These are phyloP conservation scores for Cyamopsis tetragonoloba DNA, from an alignment of 306 rosid genomes.

Conservation along the genomic window DNA sequence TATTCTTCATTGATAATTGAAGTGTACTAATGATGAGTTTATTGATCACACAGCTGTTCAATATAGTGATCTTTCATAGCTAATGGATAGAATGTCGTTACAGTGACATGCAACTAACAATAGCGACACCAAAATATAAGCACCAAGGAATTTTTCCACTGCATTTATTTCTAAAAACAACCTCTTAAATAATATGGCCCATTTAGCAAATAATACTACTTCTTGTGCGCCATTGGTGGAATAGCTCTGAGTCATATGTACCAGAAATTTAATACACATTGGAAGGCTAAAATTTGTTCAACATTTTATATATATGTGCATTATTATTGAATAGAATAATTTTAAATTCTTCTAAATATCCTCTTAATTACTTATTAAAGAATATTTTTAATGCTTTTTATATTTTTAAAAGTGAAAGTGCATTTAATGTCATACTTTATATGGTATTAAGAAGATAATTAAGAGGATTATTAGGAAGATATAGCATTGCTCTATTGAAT, in stretches of 20 bases:
- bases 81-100: slow-evolving; percentile 44
- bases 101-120: slow-evolving; percentile 34
- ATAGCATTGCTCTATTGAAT: too few relatives aligned
- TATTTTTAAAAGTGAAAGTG: too few relatives aligned
- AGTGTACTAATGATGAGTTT: background rate
- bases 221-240: slow-evolving; percentile 15
- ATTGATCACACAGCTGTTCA: slow-evolving; percentile 21
- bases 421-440: too few relatives aligned
- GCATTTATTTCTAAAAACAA: slow-evolving; percentile 38
- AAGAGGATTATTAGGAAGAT: too few relatives aligned
- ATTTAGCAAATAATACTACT: slow-evolving; percentile 21
- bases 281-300: slow-evolving; percentile 4
- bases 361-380: too few relatives aligned
- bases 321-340: background rate
- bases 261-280: background rate
- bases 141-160: slow-evolving; percentile 28
- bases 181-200: slow-evolving; percentile 48
- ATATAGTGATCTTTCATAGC: slow-evolving; percentile 20
- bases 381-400: too few relatives aligned
- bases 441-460: too few relatives aligned
- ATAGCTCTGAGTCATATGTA: slow-evolving; percentile 3
- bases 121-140: slow-evolving; percentile 11
- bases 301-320: background rate
- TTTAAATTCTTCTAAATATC: too few relatives aligned
- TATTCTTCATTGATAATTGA: background rate